Percentiles rank a stretch among this genome's conserved stretches.
These are phyloP conservation scores for Chaetoscypha palmicola DNA, from an alignment of 2,329 filamentous ascomycete species.

Conservation along the genomic window DNA sequence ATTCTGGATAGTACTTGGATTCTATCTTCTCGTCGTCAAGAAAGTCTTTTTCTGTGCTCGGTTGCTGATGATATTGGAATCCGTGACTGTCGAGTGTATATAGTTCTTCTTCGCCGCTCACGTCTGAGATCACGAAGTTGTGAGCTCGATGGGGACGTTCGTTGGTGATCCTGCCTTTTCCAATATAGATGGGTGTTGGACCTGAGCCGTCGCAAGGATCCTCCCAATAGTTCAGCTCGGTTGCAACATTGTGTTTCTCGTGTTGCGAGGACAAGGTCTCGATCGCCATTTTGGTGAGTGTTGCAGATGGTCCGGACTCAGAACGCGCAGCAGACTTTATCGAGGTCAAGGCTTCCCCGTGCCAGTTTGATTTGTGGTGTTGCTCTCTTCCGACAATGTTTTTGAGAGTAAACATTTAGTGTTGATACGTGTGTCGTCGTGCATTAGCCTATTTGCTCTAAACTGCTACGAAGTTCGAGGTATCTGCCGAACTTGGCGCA, in stretches of 20 bases:
- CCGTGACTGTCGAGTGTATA: slow-evolving; percentile 67
- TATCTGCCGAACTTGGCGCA: neutral
- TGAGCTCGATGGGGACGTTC: slow-evolving; percentile 10
- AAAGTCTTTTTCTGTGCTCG: slow-evolving; percentile 54
- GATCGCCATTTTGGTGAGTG: neutral
- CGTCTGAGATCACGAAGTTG: slow-evolving; percentile 58
- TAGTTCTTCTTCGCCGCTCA: slow-evolving; percentile 58
- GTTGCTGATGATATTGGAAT: slow-evolving; percentile 56
- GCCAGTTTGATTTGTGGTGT: neutral
- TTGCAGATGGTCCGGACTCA: neutral
- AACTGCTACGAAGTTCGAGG: neutral
- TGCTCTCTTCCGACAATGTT: neutral
- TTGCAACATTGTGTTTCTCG: slow-evolving; percentile 14
- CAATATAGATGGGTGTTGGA: slow-evolving; percentile 14
- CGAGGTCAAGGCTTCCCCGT: no score
- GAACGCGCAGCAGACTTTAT: no score
- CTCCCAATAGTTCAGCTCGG: slow-evolving; percentile 15
- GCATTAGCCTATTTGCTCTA: neutral
- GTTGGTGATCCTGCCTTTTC: slow-evolving; percentile 7
- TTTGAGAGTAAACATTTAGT: neutral
- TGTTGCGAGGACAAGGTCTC: neutral
- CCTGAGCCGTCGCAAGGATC: slow-evolving; percentile 14
- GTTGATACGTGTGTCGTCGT: neutral
- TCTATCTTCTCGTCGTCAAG: slow-evolving; percentile 60
- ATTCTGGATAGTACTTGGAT: slow-evolving; percentile 71